Evolutionary conservation across 345 rosid genomes (phyloP).

Genomic region (Diplotaxis tenuifolia): DNA sequence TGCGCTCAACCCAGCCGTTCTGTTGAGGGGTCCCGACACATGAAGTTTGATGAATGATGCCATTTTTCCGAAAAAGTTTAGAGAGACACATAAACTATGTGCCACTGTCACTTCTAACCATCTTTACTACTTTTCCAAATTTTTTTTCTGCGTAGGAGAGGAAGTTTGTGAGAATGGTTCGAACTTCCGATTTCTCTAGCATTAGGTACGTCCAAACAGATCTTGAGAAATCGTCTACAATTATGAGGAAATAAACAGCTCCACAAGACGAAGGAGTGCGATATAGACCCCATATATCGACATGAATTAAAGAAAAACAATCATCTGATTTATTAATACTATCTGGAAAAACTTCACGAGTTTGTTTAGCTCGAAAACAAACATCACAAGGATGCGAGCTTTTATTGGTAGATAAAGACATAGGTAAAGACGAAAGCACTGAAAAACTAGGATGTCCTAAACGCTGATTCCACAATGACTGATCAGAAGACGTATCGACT

Average conservation of each 20-base stretch:
- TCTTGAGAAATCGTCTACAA: neutral
- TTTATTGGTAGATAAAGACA: no score
- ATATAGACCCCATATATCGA: no score
- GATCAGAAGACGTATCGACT: no score
- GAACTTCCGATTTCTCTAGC: neutral
- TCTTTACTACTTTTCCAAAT: neutral
- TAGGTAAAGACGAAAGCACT: neutral
- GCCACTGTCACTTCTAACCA: neutral
- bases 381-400: neutral
- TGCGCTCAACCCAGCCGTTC: no score
- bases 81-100: neutral
- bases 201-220: neutral
- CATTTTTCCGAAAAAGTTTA: neutral
- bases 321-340: neutral
- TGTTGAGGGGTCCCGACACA: neutral
- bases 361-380: neutral
- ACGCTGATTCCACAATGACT: neutral
- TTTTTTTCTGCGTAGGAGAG: neutral
- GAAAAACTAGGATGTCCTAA: neutral
- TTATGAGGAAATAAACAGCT: neutral
- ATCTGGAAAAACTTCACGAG: neutral
- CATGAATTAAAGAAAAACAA: neutral
- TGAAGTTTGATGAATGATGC: neutral
- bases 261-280: no score
- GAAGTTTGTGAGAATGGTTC: neutral